Evolutionary conservation across 2,329 filamentous ascomycete species (phyloP).

Genomic region (Ascocoryne sarcoides): DNA sequence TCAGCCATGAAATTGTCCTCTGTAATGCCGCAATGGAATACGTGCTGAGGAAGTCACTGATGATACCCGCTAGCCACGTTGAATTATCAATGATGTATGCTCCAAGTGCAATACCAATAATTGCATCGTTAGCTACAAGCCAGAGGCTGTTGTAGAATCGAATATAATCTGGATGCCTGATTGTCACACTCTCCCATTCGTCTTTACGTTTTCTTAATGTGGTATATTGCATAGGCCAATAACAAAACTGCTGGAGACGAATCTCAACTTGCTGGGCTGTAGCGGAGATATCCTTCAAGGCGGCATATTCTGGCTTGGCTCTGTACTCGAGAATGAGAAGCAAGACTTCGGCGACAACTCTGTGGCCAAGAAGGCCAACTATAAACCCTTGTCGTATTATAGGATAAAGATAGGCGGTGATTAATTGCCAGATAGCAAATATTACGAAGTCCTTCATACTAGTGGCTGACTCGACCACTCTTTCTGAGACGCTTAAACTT

Average conservation of each 20-base stretch:
- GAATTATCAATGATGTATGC: slow-evolving; percentile 97
- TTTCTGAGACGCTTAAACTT: slow-evolving; percentile 84
- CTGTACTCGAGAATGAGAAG: slow-evolving; percentile 79
- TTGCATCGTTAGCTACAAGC: slow-evolving; percentile 97
- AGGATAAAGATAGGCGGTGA: slow-evolving; percentile 70
- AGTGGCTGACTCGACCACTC: slow-evolving; percentile 86
- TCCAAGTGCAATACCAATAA: slow-evolving; percentile 92
- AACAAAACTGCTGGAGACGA: slow-evolving; percentile 93
- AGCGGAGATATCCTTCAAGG: slow-evolving; percentile 89
- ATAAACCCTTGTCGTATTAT: slow-evolving; percentile 65
- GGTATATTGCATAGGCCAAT: slow-evolving; percentile 85
- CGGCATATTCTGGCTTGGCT: slow-evolving; percentile 65
- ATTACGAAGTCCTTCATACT: slow-evolving; percentile 72
- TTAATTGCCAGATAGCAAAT: slow-evolving; percentile 58
- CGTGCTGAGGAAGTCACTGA: slow-evolving; percentile 63
- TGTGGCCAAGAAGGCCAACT: slow-evolving; percentile 68
- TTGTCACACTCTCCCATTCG: slow-evolving; percentile 93
- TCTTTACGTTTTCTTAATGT: slow-evolving; percentile 82
- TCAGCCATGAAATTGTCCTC: slow-evolving; percentile 87
- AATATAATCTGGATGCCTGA: slow-evolving; percentile 94
- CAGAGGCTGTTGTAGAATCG: slow-evolving; percentile 98
- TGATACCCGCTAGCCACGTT: slow-evolving; percentile 69
- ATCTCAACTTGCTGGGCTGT: slow-evolving; percentile 98
- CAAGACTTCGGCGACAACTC: slow-evolving; percentile 71
- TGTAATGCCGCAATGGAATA: slow-evolving; percentile 88